Percentiles rank a stretch among this genome's conserved stretches.
Conservation (phyloP, 202 grass and related monocot species). For the Schoenoplectus triqueter region DNA sequence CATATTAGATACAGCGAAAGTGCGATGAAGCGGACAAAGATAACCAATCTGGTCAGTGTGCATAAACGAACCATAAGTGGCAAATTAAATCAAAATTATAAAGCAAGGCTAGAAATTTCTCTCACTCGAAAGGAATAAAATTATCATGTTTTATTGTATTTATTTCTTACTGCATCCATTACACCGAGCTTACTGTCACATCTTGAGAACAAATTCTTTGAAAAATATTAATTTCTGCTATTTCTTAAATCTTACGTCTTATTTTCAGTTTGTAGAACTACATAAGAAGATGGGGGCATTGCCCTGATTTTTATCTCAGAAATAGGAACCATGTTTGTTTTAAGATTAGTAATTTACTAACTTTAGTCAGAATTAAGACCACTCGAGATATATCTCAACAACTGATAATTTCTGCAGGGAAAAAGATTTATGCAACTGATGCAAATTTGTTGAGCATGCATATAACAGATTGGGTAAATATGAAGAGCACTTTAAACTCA, state of each 20-base stretch:
- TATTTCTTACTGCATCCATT: too few species aligned
- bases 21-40: slow-evolving; percentile 60
- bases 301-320: too few species aligned
- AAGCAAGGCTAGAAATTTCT: too few species aligned
- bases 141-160: too few species aligned
- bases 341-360: background rate
- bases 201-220: too few species aligned
- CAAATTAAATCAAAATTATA: background rate
- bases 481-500: background rate
- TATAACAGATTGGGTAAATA: background rate
- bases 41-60: slow-evolving; percentile 50
- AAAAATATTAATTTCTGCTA: too few species aligned
- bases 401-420: background rate
- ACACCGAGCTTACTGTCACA: too few species aligned
- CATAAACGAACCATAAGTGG: background rate
- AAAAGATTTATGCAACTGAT: background rate
- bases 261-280: too few species aligned
- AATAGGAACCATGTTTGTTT: too few species aligned
- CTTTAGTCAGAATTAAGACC: background rate
- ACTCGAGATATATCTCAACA: background rate
- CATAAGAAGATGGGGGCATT: too few species aligned
- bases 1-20: slow-evolving; percentile 69
- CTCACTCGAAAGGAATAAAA: too few species aligned
- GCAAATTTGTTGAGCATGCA: background rate
- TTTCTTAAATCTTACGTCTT: too few species aligned